These are phyloP conservation scores for Debaryomyces fabryi DNA, from an alignment of 1,139 yeast genomes.

Conservation along the genomic window DNA sequence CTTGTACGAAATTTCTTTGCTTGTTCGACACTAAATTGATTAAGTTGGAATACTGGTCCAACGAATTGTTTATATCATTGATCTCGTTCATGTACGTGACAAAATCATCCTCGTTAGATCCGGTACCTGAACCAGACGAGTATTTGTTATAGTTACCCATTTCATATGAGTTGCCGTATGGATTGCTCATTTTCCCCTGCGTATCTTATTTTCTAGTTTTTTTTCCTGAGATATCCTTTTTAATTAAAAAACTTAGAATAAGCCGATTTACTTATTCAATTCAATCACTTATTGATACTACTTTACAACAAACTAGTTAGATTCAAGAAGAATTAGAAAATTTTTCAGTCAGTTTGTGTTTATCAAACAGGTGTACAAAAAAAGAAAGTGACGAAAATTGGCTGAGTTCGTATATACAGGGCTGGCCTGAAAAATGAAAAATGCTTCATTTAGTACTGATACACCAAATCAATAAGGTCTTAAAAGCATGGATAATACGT, in stretches of 20 bases:
- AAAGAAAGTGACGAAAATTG: conserved; percentile 4
- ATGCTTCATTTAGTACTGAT: conserved; percentile 3
- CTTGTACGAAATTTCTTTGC: conserved; percentile 83
- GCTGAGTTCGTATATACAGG: conserved; percentile 10
- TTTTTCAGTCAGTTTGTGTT: conserved; percentile 5
- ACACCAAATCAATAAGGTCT: background rate
- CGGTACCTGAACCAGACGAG: conserved; percentile 17
- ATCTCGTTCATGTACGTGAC: conserved; percentile 81
- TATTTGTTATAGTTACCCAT: conserved; percentile 36
- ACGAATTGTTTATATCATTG: conserved; percentile 76
- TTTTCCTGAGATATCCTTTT: background rate
- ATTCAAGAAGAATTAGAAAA: background rate
- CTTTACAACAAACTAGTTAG: background rate
- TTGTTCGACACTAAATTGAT: conserved; percentile 78
- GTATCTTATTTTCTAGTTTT: background rate
- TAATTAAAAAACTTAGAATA: background rate
- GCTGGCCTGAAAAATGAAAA: background rate
- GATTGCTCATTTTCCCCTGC: conserved; percentile 27
- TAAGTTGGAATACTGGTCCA: conserved; percentile 77
- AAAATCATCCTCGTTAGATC: conserved; percentile 55
- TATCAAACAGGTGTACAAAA: conserved; percentile 8
- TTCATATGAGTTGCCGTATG: conserved; percentile 36
- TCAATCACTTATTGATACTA: background rate
- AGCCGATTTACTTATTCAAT: background rate
- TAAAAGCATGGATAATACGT: background rate